These are phyloP conservation scores for Mucor plumbeus DNA, from an alignment of 371 early-diverging fungal species.

Conservation along the genomic window DNA sequence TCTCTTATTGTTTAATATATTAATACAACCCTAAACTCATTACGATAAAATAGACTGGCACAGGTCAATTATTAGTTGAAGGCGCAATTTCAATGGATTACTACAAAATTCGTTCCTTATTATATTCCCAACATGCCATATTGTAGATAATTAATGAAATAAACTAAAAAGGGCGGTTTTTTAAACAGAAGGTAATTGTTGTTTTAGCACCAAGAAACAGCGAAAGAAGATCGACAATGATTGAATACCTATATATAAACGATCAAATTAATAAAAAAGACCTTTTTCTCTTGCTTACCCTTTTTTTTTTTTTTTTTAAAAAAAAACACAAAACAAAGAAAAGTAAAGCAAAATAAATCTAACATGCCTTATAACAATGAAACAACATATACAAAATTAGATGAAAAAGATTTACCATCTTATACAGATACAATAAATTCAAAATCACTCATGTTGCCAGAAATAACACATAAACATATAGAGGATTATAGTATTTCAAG, in stretches of 20 bases:
- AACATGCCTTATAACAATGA: background rate
- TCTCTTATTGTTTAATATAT: background rate
- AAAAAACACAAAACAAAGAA: too few relatives aligned
- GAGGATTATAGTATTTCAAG: background rate
- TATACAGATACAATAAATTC: background rate
- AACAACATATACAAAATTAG: background rate
- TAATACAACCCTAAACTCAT: background rate
- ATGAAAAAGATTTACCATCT: background rate
- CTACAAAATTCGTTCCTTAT: conserved; percentile 61
- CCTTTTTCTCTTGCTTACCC: background rate
- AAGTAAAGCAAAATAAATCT: background rate
- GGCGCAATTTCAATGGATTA: conserved; percentile 64
- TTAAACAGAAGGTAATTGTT: background rate
- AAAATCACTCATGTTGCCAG: background rate
- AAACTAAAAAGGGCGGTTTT: background rate
- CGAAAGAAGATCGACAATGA: background rate
- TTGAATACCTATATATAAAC: background rate
- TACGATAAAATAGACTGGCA: conserved; percentile 41
- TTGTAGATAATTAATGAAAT: conserved; percentile 36
- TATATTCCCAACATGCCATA: conserved; percentile 71
- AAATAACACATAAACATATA: background rate
- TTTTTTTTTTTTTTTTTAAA: background rate
- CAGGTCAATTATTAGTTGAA: conserved; percentile 64
- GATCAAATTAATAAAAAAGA: background rate
- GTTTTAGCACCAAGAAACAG: background rate